Conservation (phyloP, 768 basidiomycete species). For the Boletus eberwhitei region DNA sequence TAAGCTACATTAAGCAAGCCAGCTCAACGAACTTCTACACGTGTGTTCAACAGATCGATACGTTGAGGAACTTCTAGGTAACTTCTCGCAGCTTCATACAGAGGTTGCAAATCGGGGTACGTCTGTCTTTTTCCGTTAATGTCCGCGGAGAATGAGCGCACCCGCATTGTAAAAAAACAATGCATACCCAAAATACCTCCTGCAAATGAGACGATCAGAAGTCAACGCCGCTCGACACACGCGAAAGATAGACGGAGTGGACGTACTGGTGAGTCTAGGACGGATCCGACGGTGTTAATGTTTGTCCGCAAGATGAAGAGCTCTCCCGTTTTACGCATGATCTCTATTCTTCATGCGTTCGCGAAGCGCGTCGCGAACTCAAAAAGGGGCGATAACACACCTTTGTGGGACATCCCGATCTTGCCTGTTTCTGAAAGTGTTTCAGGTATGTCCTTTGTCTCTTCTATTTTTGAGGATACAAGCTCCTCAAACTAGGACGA, state of each 20-base stretch:
- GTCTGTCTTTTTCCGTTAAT: constrained; percentile 48
- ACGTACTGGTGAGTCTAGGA: constrained; percentile 91
- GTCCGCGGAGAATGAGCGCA: constrained; percentile 12
- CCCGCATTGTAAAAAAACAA: constrained; percentile 8
- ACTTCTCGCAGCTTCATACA: constrained; percentile 90
- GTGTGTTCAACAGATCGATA: constrained; percentile 87
- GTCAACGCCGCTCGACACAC: neutral
- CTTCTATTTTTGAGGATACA: constrained; percentile 90
- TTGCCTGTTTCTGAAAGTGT: constrained; percentile 92
- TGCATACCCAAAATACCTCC: constrained; percentile 91
- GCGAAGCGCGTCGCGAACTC: constrained; percentile 6
- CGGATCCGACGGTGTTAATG: constrained; percentile 93
- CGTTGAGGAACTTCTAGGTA: constrained; percentile 95
- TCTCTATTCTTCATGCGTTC: constrained; percentile 50
- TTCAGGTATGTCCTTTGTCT: constrained; percentile 95
- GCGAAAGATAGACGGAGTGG: neutral
- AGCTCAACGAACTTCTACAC: constrained; percentile 71
- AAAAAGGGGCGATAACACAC: constrained; percentile 32
- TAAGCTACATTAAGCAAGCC: neutral
- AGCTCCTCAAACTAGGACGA: constrained; percentile 77
- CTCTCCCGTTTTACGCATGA: constrained; percentile 97
- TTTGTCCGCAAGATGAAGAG: constrained; percentile 91
- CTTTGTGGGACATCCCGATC: constrained; percentile 86
- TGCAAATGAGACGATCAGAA: constrained; percentile 27
- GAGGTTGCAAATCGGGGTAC: constrained; percentile 90